These are phyloP conservation scores for Fraxinus latifolia DNA, from an alignment of 305 asterid species.

Conservation along the genomic window DNA sequence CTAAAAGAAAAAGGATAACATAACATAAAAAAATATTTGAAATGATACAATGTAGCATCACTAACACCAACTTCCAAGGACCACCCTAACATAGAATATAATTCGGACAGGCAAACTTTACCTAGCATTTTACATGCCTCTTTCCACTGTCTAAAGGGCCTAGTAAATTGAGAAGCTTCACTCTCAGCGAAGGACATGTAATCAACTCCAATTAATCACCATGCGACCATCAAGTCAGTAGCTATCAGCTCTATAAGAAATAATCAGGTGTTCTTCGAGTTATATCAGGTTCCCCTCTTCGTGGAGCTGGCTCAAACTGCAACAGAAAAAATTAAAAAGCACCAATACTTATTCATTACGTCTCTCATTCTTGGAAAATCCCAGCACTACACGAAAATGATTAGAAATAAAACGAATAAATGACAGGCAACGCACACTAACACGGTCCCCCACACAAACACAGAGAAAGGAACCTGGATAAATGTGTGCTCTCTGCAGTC, in stretches of 20 bases:
- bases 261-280: slow-evolving; percentile 96
- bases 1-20: slow-evolving; percentile 9
- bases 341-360: not conserved
- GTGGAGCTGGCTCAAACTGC: slow-evolving; percentile 99
- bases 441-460: not conserved
- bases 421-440: not conserved
- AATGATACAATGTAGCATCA: slow-evolving; percentile 35
- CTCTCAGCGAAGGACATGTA: slow-evolving; percentile 22
- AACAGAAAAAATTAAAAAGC: not conserved
- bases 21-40: slow-evolving; percentile 19
- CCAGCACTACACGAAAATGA: not conserved
- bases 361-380: not conserved
- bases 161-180: slow-evolving; percentile 13
- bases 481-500: slow-evolving; percentile 85
- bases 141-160: slow-evolving; percentile 17
- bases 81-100: slow-evolving; percentile 29
- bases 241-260: slow-evolving; percentile 55
- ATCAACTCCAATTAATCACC: slow-evolving; percentile 13
- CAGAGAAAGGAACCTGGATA: slow-evolving; percentile 54
- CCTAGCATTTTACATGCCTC: slow-evolving; percentile 35
- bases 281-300: slow-evolving; percentile 96
- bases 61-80: slow-evolving; percentile 31
- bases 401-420: not conserved
- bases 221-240: slow-evolving; percentile 26
- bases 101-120: slow-evolving; percentile 22